Percentiles rank a stretch among this genome's conserved stretches.
These are phyloP conservation scores for Pichia kluyveri DNA, from an alignment of 805 yeast species.

Conservation along the genomic window DNA sequence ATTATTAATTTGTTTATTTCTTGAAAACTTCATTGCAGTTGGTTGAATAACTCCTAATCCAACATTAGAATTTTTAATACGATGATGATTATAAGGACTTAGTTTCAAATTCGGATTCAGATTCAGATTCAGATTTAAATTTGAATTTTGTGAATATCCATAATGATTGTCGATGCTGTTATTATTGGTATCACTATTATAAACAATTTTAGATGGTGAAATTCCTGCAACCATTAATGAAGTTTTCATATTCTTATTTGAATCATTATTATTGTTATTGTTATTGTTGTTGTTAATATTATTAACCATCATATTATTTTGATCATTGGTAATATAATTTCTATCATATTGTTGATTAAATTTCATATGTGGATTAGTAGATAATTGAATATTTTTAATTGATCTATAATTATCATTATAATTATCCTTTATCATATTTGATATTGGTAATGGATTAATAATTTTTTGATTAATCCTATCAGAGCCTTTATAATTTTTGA, in stretches of 20 bases:
- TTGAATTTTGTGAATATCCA: not conserved
- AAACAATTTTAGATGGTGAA: not conserved
- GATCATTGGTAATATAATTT: too few species aligned
- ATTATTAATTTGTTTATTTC: not conserved
- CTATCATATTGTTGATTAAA: not conserved
- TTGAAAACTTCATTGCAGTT: not conserved
- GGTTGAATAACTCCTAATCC: too few species aligned
- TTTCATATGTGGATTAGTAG: not conserved
- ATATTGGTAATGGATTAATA: not conserved
- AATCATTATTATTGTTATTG: not conserved
- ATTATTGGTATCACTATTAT: not conserved
- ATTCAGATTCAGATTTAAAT: too few species aligned
- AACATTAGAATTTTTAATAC: too few species aligned
- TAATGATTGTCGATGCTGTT: not conserved
- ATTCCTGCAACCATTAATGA: slow-evolving; percentile 6
- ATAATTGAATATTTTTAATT: not conserved
- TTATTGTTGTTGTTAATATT: not conserved
- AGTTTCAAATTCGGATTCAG: too few species aligned
- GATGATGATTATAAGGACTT: too few species aligned
- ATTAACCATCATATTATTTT: too few species aligned
- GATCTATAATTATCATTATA: not conserved
- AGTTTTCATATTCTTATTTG: not conserved
- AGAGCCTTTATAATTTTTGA: not conserved
- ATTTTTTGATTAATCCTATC: not conserved
- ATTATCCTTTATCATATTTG: not conserved